Percentiles rank a stretch among this genome's conserved stretches.
Conservation (phyloP, 1,284 basidiomycete species). For the Hemileccinum hortonii region DNA sequence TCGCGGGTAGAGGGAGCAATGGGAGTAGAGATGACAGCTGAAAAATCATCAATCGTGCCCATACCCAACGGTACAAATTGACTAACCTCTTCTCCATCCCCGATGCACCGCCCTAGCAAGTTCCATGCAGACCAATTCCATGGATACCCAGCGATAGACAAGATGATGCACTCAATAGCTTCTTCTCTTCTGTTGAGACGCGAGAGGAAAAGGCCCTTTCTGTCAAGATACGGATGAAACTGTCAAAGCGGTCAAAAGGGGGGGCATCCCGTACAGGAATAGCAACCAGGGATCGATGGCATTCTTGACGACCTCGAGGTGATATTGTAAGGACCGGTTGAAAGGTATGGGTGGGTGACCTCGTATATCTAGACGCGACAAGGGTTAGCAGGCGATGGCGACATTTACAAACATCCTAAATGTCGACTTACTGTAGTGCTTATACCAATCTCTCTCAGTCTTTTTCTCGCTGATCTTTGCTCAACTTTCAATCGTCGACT, state of each 20-base stretch:
- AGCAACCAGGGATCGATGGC: slow-evolving; percentile 79
- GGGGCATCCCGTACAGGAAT: slow-evolving; percentile 59
- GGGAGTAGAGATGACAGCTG: slow-evolving; percentile 66
- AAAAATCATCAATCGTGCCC: slow-evolving; percentile 21
- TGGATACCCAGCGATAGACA: slow-evolving; percentile 78
- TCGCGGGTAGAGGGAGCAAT: slow-evolving; percentile 61
- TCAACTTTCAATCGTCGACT: neutral
- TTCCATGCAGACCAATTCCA: slow-evolving; percentile 98
- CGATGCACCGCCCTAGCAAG: slow-evolving; percentile 76
- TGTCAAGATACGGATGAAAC: slow-evolving; percentile 30
- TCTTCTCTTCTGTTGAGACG: slow-evolving; percentile 79
- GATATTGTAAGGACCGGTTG: slow-evolving; percentile 59
- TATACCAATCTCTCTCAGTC: slow-evolving; percentile 70
- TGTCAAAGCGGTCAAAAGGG: slow-evolving; percentile 3
- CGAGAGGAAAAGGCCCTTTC: slow-evolving; percentile 78
- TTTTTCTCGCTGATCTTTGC: slow-evolving; percentile 64
- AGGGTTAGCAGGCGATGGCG: neutral
- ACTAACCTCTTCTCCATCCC: slow-evolving; percentile 85
- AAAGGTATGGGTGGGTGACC: slow-evolving; percentile 71
- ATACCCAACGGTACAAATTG: neutral
- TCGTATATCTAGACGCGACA: slow-evolving; percentile 56
- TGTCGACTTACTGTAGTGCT: slow-evolving; percentile 58
- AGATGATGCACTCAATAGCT: slow-evolving; percentile 80
- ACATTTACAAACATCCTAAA: neutral
- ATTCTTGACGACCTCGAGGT: slow-evolving; percentile 59